These are phyloP conservation scores for Melanogaster broomeanus DNA, from an alignment of 768 basidiomycete genomes.

Conservation along the genomic window DNA sequence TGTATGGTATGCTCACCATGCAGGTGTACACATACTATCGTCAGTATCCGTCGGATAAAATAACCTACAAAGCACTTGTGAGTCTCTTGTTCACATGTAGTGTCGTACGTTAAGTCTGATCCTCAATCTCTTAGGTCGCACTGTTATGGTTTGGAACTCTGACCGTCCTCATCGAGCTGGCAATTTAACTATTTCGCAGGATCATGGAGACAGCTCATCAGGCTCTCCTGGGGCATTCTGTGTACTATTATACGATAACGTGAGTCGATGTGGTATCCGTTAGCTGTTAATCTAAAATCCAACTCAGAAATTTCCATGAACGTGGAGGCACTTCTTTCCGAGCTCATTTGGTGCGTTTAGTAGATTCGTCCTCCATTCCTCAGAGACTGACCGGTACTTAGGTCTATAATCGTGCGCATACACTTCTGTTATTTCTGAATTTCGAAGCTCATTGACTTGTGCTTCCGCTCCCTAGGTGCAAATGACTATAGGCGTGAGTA, in stretches of 20 bases:
- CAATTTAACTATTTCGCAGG: constrained; percentile 31
- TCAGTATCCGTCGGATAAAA: constrained; percentile 54
- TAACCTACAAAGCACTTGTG: constrained; percentile 52
- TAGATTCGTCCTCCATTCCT: not conserved
- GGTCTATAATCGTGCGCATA: constrained; percentile 50
- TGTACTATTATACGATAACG: constrained; percentile 59
- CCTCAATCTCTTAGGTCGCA: constrained; percentile 27
- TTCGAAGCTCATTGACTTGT: constrained; percentile 5
- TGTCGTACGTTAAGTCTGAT: not conserved
- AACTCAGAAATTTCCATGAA: constrained; percentile 43
- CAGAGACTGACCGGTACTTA: constrained; percentile 27
- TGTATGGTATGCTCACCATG: constrained; percentile 54
- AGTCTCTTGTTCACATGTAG: constrained; percentile 22
- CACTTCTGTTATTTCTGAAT: constrained; percentile 3
- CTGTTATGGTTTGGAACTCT: constrained; percentile 31
- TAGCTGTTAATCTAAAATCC: constrained; percentile 4
- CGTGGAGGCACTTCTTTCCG: constrained; percentile 36
- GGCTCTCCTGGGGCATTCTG: constrained; percentile 48
- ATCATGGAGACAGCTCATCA: constrained; percentile 50
- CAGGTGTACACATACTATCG: constrained; percentile 58
- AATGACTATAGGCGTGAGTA: constrained; percentile 38
- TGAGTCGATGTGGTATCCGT: constrained; percentile 28
- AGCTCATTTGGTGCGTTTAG: constrained; percentile 49
- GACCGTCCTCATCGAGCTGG: not conserved
- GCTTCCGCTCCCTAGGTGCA: constrained; percentile 42